phyloP scores from a whole-genome alignment of 2,329 filamentous ascomycete species.

The Rutstroemia sydowiana region DNA sequence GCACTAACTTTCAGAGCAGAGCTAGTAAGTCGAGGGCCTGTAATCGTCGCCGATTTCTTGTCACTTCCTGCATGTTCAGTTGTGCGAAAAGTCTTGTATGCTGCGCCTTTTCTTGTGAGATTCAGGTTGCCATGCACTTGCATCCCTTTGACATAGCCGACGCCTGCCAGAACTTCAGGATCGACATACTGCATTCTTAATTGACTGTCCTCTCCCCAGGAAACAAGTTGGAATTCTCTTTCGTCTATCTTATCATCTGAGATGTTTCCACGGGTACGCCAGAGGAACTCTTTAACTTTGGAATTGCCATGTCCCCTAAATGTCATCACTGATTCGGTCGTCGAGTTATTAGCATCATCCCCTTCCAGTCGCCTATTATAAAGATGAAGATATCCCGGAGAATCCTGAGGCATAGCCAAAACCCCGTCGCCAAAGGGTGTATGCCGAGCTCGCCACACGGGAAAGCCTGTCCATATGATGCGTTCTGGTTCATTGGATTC shows the following conservation, averaged over 20 bases:
- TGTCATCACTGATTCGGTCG: conserved; percentile 44
- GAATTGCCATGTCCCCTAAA: conserved; percentile 53
- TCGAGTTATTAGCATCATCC: conserved; percentile 37
- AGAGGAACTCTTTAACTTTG: conserved; percentile 86
- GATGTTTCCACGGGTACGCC: conserved; percentile 67
- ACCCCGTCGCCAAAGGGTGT: conserved; percentile 84
- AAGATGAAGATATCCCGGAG: conserved; percentile 75
- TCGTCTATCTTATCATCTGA: conserved; percentile 64
- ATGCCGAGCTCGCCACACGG: conserved; percentile 84
- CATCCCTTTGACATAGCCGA: conserved; percentile 67
- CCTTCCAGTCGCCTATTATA: conserved; percentile 58
- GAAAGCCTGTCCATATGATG: conserved; percentile 74
- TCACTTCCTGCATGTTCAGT: conserved; percentile 54
- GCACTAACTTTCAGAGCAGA: conserved; percentile 32
- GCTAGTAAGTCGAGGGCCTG: conserved; percentile 45
- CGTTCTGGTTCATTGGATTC: conserved; percentile 61
- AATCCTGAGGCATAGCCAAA: conserved; percentile 85
- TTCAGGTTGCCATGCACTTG: conserved; percentile 57
- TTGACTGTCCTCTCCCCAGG: conserved; percentile 83
- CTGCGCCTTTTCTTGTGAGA: conserved; percentile 74
- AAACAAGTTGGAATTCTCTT: conserved; percentile 86
- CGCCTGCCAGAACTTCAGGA: conserved; percentile 52
- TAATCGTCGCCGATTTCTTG: conserved; percentile 54
- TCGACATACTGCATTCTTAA: conserved; percentile 71
- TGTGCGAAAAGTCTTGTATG: conserved; percentile 79